Conservation (phyloP, 352 stramenopile genomes). For the Phytopythium cucurbitacearum region DNA sequence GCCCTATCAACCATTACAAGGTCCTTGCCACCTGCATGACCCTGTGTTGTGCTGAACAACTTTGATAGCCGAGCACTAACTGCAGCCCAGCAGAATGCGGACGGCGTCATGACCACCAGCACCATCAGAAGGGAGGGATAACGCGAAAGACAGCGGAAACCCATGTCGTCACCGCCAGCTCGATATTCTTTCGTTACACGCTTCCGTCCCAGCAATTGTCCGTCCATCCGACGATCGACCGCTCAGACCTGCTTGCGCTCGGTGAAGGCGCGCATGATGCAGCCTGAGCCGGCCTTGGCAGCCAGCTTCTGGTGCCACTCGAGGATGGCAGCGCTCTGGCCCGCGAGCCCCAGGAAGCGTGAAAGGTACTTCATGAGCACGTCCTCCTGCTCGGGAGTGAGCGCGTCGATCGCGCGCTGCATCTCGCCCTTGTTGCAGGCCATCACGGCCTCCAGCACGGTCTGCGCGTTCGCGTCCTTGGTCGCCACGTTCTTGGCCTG, state of each 20-base stretch:
- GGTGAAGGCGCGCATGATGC: constrained; percentile 86
- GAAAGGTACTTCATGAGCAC: constrained; percentile 89
- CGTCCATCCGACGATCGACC: background rate
- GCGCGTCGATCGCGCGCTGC: constrained; percentile 72
- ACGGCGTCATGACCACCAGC: too few relatives aligned
- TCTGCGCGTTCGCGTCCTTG: constrained; percentile 78
- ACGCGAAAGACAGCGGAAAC: too few relatives aligned
- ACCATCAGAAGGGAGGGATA: too few relatives aligned
- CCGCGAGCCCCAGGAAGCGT: constrained; percentile 65
- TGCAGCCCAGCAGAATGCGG: too few relatives aligned
- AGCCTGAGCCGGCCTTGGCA: constrained; percentile 80
- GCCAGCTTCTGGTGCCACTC: constrained; percentile 88
- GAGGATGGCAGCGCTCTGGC: constrained; percentile 77
- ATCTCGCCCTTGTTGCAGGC: constrained; percentile 88
- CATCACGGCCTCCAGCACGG: constrained; percentile 62
- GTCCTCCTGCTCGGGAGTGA: constrained; percentile 69
- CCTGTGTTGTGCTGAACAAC: too few relatives aligned
- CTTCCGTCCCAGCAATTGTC: too few relatives aligned
- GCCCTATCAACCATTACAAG: too few relatives aligned
- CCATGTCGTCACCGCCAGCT: too few relatives aligned
- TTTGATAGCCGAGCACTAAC: too few relatives aligned
- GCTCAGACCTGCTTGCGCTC: constrained; percentile 85
- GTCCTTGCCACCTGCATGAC: too few relatives aligned
- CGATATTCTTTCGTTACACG: too few relatives aligned
- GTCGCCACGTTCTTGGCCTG: constrained; percentile 54